A percentile compares a stretch with the other conserved stretches of the same genome.
Conservation (phyloP, 2,329 filamentous ascomycete species). For the Aspergillus quadricinctus region DNA sequence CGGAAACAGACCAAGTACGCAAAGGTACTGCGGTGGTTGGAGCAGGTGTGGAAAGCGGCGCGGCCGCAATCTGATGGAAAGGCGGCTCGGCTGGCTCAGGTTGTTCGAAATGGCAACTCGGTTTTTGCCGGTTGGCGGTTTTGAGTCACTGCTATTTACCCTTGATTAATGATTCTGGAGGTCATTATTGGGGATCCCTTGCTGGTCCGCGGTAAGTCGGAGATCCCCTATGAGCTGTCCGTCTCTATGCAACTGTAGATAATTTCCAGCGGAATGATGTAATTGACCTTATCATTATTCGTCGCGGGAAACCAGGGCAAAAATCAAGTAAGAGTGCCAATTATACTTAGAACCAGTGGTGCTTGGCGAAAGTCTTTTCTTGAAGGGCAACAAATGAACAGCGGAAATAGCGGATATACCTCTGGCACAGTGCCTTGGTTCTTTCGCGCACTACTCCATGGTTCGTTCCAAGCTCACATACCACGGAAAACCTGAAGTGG, state of each 20-base stretch:
- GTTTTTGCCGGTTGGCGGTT: constrained; percentile 37
- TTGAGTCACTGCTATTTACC: constrained; percentile 7
- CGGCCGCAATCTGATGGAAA: constrained; percentile 32
- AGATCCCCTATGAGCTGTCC: not conserved
- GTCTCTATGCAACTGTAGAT: not conserved
- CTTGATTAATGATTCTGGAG: not conserved
- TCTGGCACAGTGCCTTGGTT: not conserved
- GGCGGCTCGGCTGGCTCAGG: constrained; percentile 28
- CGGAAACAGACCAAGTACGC: constrained; percentile 68
- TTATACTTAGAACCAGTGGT: not conserved
- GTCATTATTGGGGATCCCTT: not conserved
- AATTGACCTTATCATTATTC: not conserved
- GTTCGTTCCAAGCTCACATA: constrained; percentile 5
- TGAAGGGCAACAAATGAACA: not conserved
- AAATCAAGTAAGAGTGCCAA: not conserved
- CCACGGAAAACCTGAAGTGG: constrained; percentile 13
- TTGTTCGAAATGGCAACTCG: constrained; percentile 30
- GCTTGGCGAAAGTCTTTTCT: not conserved
- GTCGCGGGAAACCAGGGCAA: not conserved
- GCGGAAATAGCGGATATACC: not conserved
- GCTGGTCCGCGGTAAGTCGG: not conserved
- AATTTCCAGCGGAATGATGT: not conserved
- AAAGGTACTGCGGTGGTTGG: constrained; percentile 65
- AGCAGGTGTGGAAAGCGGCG: constrained; percentile 42
- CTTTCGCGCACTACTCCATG: not conserved